phyloP scores from a whole-genome alignment of 495 filamentous ascomycete genomes.

The Penicillium lividum region DNA sequence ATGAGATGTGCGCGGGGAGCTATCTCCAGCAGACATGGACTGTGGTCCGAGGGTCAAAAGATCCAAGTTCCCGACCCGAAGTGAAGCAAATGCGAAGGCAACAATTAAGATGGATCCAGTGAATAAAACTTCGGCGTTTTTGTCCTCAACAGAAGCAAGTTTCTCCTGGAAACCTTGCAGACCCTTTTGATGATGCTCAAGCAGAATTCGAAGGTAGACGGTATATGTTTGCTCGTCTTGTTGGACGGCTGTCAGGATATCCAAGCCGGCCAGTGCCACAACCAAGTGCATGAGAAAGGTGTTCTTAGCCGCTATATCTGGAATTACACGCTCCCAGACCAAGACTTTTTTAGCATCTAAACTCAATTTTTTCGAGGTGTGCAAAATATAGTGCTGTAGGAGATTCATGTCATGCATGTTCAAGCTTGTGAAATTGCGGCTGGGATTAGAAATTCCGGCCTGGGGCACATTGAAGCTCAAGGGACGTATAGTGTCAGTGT shows the following conservation, averaged over 20 bases:
- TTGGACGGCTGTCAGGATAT: constrained; percentile 12
- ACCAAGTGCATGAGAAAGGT: constrained; percentile 20
- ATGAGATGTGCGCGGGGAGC: not conserved
- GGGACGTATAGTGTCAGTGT: constrained; percentile 5
- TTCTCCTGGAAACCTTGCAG: constrained; percentile 25
- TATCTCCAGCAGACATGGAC: not conserved
- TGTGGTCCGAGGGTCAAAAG: not conserved
- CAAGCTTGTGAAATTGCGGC: not conserved
- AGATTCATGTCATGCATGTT: constrained; percentile 30
- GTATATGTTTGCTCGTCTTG: not conserved
- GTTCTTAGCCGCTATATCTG: constrained; percentile 15
- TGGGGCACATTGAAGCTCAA: constrained; percentile 11
- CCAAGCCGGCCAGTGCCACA: constrained; percentile 27
- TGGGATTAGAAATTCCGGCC: not conserved
- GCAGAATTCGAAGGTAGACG: constrained; percentile 11
- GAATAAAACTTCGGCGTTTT: constrained; percentile 18
- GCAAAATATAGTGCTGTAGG: constrained; percentile 21
- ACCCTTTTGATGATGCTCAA: constrained; percentile 30
- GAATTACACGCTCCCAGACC: constrained; percentile 27
- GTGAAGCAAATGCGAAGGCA: constrained; percentile 28
- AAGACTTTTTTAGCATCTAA: constrained; percentile 13
- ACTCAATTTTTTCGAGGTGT: constrained; percentile 26
- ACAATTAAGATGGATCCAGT: constrained; percentile 26
- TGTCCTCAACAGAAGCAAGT: constrained; percentile 5
- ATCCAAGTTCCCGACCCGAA: constrained; percentile 17